A percentile compares a stretch with the other conserved stretches of the same genome.
phyloP scores from a whole-genome alignment of 768 basidiomycete genomes.

The Tylopilus intermedius region DNA sequence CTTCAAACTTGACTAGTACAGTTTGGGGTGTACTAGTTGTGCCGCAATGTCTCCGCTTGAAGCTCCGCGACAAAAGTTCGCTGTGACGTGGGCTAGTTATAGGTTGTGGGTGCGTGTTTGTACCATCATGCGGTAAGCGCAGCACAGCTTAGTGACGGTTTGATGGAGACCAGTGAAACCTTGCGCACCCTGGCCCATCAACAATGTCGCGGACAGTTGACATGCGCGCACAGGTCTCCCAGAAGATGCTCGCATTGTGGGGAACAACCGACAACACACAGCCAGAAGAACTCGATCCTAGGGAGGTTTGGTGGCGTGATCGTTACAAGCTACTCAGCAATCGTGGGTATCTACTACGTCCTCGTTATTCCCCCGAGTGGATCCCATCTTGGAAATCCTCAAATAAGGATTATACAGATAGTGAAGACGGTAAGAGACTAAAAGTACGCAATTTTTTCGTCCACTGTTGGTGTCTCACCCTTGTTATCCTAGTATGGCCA shows the following conservation, averaged over 20 bases:
- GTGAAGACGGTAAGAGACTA: neutral
- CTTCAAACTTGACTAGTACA: no score
- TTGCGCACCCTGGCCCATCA: no score
- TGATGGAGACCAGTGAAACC: no score
- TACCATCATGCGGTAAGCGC: no score
- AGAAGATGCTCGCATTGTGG: neutral
- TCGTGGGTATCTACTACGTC: neutral
- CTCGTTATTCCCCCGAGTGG: conserved; percentile 11
- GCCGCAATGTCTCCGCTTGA: no score
- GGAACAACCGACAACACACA: neutral
- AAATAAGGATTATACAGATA: neutral
- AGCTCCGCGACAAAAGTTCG: no score
- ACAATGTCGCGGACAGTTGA: no score
- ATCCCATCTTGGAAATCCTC: conserved; percentile 7
- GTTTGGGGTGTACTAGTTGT: no score
- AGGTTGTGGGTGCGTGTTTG: no score
- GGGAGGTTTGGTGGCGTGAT: conserved; percentile 11
- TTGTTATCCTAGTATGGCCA: neutral
- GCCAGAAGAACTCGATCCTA: conserved; percentile 9
- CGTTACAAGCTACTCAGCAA: conserved; percentile 2
- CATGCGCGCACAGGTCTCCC: no score
- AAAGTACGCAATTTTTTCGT: conserved; percentile 3
- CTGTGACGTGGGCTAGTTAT: no score
- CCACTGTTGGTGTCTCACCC: neutral
- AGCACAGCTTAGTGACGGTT: no score